These are phyloP conservation scores for Pseudogymnoascus sp. DNA, from an alignment of 2,329 filamentous ascomycete species.

Conservation along the genomic window DNA sequence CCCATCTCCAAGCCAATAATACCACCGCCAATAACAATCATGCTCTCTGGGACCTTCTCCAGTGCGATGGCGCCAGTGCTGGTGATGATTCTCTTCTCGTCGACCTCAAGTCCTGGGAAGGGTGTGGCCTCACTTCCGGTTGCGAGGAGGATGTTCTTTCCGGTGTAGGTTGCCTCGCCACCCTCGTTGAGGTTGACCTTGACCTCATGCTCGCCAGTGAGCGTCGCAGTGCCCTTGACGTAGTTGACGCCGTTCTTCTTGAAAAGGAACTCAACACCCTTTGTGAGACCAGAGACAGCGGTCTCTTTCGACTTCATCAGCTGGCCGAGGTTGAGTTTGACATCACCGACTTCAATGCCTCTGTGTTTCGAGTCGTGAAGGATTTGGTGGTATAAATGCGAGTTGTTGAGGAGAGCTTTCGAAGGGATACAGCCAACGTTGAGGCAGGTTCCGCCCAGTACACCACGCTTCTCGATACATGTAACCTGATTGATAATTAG, in stretches of 20 bases:
- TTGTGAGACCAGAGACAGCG: slow-evolving; percentile 80
- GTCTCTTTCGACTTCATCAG: slow-evolving; percentile 99
- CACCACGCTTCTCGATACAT: slow-evolving; percentile 97
- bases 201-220: slow-evolving; percentile 82
- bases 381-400: slow-evolving; percentile 94
- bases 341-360: slow-evolving; percentile 94
- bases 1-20: slow-evolving; percentile 99
- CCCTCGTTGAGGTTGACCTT: slow-evolving; percentile 86
- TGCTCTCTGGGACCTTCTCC: slow-evolving; percentile 84
- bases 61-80: slow-evolving; percentile 91
- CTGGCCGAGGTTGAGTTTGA: slow-evolving; percentile 87
- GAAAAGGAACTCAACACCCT: slow-evolving; percentile 95
- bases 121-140: slow-evolving; percentile 93
- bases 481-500: slow-evolving; percentile 54
- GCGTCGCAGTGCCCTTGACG: slow-evolving; percentile 84
- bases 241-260: slow-evolving; percentile 99
- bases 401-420: slow-evolving; percentile 99
- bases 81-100: slow-evolving; percentile 95
- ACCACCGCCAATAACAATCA: slow-evolving; percentile 95
- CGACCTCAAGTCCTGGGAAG: slow-evolving; percentile 90
- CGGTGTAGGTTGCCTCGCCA: slow-evolving; percentile 76
- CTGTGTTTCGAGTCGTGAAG: slow-evolving; percentile 95
- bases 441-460: slow-evolving; percentile 90
- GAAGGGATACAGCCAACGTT: slow-evolving; percentile 99
- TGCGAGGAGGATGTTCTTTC: slow-evolving; percentile 97